Evolutionary conservation across 2,329 filamentous ascomycete genomes (phyloP), one percentile per base, ranked within the genome.

Genomic region (Endoconidiophora laricicola): DNA sequence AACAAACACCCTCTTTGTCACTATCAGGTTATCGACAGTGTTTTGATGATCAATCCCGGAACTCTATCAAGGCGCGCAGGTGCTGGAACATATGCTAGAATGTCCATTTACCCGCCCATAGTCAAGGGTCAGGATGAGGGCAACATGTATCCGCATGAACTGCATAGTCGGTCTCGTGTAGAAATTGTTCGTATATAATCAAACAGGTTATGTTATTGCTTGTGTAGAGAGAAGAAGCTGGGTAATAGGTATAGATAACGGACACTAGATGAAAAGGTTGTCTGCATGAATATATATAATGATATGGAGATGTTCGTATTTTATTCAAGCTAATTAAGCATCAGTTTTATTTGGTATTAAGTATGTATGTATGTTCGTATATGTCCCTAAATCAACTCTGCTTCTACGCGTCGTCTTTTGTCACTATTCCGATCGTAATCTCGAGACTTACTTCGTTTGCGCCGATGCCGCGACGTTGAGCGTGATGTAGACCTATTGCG

Each of bases 31-130:
- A 80, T 96, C 9, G 86, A 95, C 60, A 86, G 82, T 57, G 87
- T 95, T 0, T 66, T 96, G 5, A 79, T 87, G 10, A 82, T 98
- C 59, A 98, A 98, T 62, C 90, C 91, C 0, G 90, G 91, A 4
- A 81, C 78, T 46, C 67, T 94, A 33, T 91, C 86, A 14, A 95
- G 94, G 66, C 78, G 84, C 51, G 80, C 79, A 53, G 87, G 81
- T 1, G 74, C 88, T 0, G 91, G 91, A 4, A 94, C 87, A 0
- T 96, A 83, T 62, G 85, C 86, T 1, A 79, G 81, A 46, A 74
- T 98, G 71, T 77, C 77, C 18, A 66, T 96, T 5, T 74, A 84
- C 55, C 79, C 84, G 2, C 76, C 81, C 12, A 64, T 64, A 4
- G 56, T 83, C 0, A 73, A 79, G 0, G 71, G 75, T 36, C 79